Base-by-base conservation (phyloP, 2,329 filamentous ascomycete genomes). In the Beauveria pseudobassiana region DNA sequence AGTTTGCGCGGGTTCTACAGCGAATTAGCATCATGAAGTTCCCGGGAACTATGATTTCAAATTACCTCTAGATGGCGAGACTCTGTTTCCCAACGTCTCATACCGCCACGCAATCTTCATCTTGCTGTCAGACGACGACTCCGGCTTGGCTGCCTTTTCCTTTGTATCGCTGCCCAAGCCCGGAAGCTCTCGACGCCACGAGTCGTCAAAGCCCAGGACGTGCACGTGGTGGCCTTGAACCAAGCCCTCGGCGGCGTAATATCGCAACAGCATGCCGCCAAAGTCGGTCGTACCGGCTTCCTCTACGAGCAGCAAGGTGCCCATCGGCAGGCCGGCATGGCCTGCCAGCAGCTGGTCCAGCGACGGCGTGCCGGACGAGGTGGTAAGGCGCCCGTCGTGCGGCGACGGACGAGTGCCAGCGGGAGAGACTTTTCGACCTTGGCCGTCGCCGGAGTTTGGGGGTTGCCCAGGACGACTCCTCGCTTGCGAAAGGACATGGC, bases 21-120 rank as follows among this genome's bases (percentile, higher is more conserved):
- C 5, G 2, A 7, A 16, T 60, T 61, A 62, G 48, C 24, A 54
- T 24, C 34, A 16, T 40, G 24, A 42, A 7, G 7, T 26, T 24
- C 14, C 42, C 6, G 16, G n/a, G 2, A 24, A 8, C 3, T 18
- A 43, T 28, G 9, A 59, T 58, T 5, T 40, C n/a, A 26, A 22
- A 34, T 75, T 80, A 89, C 88, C 86, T 87, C 85, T 82, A 58
- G 80, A 76, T 63, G 80, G 81, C 48, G 86, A 86, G 67, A 87
- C 87, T 66, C 89, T 67, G 61, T 75, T 88, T 18, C 89, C 89
- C 59, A 98, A 75, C 40, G 86, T 84, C 74, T 98, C 93, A 76
- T 99, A 99, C 73, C 95, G 84, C 95, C 95, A 99, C 3, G 95
- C 95, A 78, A 99, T 99, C 78, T 96, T 98, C 95, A 99, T 98